A percentile compares a stretch with the other conserved stretches of the same genome.
Evolutionary conservation across 1,139 yeast genomes (phyloP).

Genomic region (Yamadazyma spencermartinsiae): DNA sequence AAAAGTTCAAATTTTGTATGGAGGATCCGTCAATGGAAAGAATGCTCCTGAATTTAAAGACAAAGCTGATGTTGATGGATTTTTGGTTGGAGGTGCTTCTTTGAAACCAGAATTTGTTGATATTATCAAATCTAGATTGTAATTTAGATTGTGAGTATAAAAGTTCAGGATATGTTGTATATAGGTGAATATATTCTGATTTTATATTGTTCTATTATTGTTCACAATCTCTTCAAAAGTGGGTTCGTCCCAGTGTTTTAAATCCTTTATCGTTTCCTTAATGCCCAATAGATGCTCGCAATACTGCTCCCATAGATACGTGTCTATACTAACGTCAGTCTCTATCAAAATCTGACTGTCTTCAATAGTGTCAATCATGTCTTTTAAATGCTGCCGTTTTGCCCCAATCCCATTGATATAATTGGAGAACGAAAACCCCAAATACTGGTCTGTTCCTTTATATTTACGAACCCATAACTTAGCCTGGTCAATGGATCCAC

Average conservation of each 20-base stretch:
- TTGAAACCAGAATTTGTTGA: conserved; percentile 97
- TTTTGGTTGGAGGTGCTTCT: conserved; percentile 99
- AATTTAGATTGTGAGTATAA: too few species aligned
- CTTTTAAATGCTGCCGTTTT: conserved; percentile 23
- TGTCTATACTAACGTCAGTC: conserved; percentile 39
- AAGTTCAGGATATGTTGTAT: too few species aligned
- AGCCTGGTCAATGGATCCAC: conserved; percentile 76
- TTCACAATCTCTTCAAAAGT: conserved; percentile 1
- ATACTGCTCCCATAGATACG: conserved; percentile 20
- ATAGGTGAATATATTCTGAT: neutral
- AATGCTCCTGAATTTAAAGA: conserved; percentile 89
- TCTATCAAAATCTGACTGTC: conserved; percentile 34
- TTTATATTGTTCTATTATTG: neutral
- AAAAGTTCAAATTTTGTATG: conserved; percentile 87
- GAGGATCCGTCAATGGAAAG: conserved; percentile 98
- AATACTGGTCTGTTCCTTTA: conserved; percentile 14
- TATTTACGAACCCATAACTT: conserved; percentile 49
- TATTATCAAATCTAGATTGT: conserved; percentile 89
- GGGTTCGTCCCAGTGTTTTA: conserved; percentile 15
- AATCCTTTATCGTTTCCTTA: conserved; percentile 15
- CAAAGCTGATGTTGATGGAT: conserved; percentile 94
- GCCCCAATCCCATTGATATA: conserved; percentile 51
- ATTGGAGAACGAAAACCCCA: conserved; percentile 61
- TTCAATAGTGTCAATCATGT: conserved; percentile 24
- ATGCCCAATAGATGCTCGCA: conserved; percentile 20